Percentiles rank a stretch among this genome's conserved stretches.
Evolutionary conservation across 2,329 filamentous ascomycete species (phyloP).

Genomic region (Thyridium curvatum): DNA sequence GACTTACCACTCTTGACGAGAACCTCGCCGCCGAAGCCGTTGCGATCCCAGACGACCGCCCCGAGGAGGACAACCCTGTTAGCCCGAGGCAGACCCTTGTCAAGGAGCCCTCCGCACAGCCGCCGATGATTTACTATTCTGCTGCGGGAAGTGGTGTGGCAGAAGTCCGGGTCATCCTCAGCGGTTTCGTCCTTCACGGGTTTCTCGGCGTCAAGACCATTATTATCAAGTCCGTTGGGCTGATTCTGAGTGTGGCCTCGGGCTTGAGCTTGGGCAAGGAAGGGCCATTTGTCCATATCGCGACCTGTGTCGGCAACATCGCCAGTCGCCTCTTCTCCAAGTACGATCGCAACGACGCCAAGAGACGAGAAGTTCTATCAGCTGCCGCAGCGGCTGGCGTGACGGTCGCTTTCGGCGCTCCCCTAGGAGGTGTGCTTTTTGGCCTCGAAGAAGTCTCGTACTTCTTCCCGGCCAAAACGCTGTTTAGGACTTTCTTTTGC

Average conservation of each 20-base stretch:
- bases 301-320: constrained; percentile 92
- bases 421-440: constrained; percentile 81
- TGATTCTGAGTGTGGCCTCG: constrained; percentile 86
- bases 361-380: constrained; percentile 88
- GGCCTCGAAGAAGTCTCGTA: constrained; percentile 93
- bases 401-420: constrained; percentile 89
- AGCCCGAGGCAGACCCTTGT: constrained; percentile 25
- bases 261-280: constrained; percentile 93
- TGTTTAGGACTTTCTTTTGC: constrained; percentile 97
- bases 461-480: constrained; percentile 94
- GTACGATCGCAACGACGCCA: constrained; percentile 90
- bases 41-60: constrained; percentile 28
- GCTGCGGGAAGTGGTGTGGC: constrained; percentile 94
- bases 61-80: constrained; percentile 33
- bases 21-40: constrained; percentile 68
- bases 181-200: constrained; percentile 92
- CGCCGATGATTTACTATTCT: constrained; percentile 90
- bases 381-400: constrained; percentile 89
- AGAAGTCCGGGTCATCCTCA: constrained; percentile 96
- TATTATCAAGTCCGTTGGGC: constrained; percentile 72
- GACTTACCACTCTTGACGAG: constrained; percentile 84
- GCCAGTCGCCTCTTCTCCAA: constrained; percentile 89
- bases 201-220: constrained; percentile 88
- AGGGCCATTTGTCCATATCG: constrained; percentile 94
- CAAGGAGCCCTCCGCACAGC: constrained; percentile 15